Base-by-base conservation (phyloP, 768 basidiomycete species). In the Leucosporidium scottii region DNA sequence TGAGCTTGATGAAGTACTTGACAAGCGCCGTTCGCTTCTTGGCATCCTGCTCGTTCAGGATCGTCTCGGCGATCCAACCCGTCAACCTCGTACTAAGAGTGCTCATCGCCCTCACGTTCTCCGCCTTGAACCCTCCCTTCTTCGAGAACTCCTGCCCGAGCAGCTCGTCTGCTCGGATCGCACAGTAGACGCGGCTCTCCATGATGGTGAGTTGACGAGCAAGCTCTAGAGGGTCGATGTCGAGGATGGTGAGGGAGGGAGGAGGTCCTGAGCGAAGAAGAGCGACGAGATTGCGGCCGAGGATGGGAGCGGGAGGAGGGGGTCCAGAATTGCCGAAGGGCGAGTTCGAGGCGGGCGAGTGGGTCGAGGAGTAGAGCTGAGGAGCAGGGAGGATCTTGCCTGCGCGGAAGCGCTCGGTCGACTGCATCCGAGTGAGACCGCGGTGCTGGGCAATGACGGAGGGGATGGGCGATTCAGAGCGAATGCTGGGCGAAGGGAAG, bases 41-140 rank as follows among this genome's bases (percentile, higher is more conserved):
- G 73, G 86, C 84, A 78, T 98, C 94, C 61, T 82, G 83, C 79
- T 99, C 94, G 74, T 87, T 87, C 59, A 99, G 79, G 68, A 99
- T 93, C 74, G 88, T 87, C 79, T 98, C 94, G 13, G 93, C 88
- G 36, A 97, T 90, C 90, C 92, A 94, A 6, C 93, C 93, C 1
- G 93, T 97, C 73, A 97, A 87, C 62, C 87, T 85, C 20, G 93
- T 98, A 76, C 91, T 94, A 76, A 97, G 79, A 8, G 88, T 86
- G 55, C 87, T 87, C 71, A 98, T 87, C 28, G 89, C 88, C 77
- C 85, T 88, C 55, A 98, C 87, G 72, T 89, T 89, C 59, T 83
- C 78, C 25, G 86, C 84, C 10, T 84, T 81, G 74, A 82, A 82
- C 15, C 36, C 27, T 34, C 64, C 30, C 68, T 87, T 85, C 76